Base-by-base conservation (phyloP, 1,139 yeast species). In the Diutina mesorugosa region DNA sequence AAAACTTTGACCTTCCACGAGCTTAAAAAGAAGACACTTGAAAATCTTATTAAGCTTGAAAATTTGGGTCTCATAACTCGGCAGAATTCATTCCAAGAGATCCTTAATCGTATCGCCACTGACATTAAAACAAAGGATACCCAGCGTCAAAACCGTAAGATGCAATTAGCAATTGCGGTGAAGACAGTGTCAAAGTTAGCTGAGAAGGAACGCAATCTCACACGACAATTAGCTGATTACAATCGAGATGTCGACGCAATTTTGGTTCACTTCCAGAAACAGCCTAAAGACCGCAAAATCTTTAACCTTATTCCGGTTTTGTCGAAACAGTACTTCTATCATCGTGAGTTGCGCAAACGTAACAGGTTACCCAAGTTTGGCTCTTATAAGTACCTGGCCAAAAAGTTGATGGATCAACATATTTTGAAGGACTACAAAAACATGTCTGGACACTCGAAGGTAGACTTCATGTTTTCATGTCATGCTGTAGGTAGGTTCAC, bases 101-200 rank as follows among this genome's bases (percentile, higher is more conserved):
- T 93, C 30, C 71, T 93, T 59, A 90, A 90, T 65, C 90, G 87
- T 60, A 86, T 93, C 60, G 96, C 96, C 0, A 72, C 79, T 56
- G 97, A 95, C 62, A 90, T 93, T 62, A 84, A 85, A 64, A 83
- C 89, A 48, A 90, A 90, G 64, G 84, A 85, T 61, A 80, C 83
- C 57, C 87, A 87, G 60, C 78, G 96, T 59, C 68, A 79, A 16
- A 74, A 79, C 46, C 75, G 96, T 32, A 76, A 77, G 56, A 76
- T 79, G 47, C 96, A 90, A 64, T 71, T 88, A 58, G 76, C 74
- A 21, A 73, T 81, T 29, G 84, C 91, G 2, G 69, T 75, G 47
- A 80, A 78, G 51, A 85, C 96, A 0, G 67, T 87, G 57, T 71
- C 73, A 6, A 81, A 85, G 61, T 72, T 90, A 61, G 70, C 72